Conservation (phyloP, 2,329 filamentous ascomycete genomes). For the Xylaria sp. region DNA sequence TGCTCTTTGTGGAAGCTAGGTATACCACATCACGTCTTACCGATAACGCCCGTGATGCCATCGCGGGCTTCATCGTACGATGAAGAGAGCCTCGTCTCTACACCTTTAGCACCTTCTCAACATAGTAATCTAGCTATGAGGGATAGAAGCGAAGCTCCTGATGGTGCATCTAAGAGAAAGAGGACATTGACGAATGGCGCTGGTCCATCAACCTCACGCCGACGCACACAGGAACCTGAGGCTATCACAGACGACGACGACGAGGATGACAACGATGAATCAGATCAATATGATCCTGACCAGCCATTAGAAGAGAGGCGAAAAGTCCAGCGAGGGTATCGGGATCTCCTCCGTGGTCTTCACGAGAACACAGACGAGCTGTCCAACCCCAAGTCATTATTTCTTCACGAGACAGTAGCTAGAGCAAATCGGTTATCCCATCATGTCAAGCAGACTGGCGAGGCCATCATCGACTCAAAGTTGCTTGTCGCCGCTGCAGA, state of each 20-base stretch:
- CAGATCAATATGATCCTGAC: slow-evolving; percentile 76
- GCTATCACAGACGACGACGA: slow-evolving; percentile 22
- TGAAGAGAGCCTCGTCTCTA: slow-evolving; percentile 31
- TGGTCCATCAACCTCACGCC: slow-evolving; percentile 37
- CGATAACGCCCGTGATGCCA: slow-evolving; percentile 28
- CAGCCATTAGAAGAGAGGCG: slow-evolving; percentile 78
- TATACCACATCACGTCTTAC: neutral
- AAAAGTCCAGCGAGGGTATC: slow-evolving; percentile 69
- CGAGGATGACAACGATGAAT: slow-evolving; percentile 23
- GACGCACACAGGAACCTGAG: slow-evolving; percentile 40
- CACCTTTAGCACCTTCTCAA: slow-evolving; percentile 25
- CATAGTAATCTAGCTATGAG: slow-evolving; percentile 39
- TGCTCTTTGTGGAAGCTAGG: neutral
- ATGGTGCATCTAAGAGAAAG: slow-evolving; percentile 40
- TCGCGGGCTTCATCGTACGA: slow-evolving; percentile 31
- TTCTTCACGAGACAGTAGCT: slow-evolving; percentile 68
- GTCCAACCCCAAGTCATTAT: slow-evolving; percentile 67
- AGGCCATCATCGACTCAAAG: slow-evolving; percentile 90
- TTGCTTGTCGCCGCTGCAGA: slow-evolving; percentile 82
- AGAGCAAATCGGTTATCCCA: slow-evolving; percentile 69
- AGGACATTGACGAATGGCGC: slow-evolving; percentile 39
- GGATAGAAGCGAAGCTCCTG: slow-evolving; percentile 37
- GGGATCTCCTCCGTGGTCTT: slow-evolving; percentile 66
- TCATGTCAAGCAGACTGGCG: slow-evolving; percentile 82
- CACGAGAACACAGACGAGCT: slow-evolving; percentile 75